A percentile compares a stretch with the other conserved stretches of the same genome.
Evolutionary conservation across 495 filamentous ascomycete species (phyloP).

Genomic region (Entonaema liquescens): DNA sequence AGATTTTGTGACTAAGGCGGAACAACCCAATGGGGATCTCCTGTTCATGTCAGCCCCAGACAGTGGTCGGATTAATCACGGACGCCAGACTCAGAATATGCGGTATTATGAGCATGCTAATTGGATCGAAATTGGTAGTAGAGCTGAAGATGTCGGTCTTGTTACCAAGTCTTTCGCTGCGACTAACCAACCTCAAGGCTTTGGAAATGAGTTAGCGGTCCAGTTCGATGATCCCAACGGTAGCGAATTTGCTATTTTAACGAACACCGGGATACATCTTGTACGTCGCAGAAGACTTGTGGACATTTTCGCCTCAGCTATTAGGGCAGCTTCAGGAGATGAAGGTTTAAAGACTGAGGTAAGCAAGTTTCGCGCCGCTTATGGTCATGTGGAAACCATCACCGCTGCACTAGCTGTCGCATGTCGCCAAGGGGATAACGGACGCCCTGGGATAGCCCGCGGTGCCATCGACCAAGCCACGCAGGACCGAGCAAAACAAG

Average conservation of each 20-base stretch:
- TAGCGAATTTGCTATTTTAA: constrained; percentile 87
- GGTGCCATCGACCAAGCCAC: constrained; percentile 79
- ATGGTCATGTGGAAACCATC: constrained; percentile 85
- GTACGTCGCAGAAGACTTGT: constrained; percentile 84
- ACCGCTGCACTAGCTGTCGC: constrained; percentile 95
- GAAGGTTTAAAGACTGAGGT: constrained; percentile 83
- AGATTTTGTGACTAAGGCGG: constrained; percentile 69
- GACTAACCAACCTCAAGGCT: constrained; percentile 74
- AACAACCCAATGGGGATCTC: constrained; percentile 61
- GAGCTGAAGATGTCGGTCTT: constrained; percentile 77
- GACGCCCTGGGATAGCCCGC: constrained; percentile 71
- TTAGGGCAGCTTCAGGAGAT: constrained; percentile 74
- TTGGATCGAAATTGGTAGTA: constrained; percentile 75
- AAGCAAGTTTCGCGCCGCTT: constrained; percentile 79
- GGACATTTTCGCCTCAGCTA: constrained; percentile 87
- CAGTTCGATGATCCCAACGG: constrained; percentile 83
- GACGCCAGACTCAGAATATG: constrained; percentile 57
- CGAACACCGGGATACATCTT: constrained; percentile 86
- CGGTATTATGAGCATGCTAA: constrained; percentile 75
- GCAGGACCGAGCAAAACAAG: constrained; percentile 80
- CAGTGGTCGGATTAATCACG: constrained; percentile 76
- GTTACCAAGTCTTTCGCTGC: constrained; percentile 75
- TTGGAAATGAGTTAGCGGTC: constrained; percentile 93
- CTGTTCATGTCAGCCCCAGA: constrained; percentile 90
- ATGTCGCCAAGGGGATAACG: constrained; percentile 86